Evolutionary conservation across 768 basidiomycete species (phyloP), one percentile per base, ranked within the genome.

Genomic region (Hortiboletus flavorubellus): DNA sequence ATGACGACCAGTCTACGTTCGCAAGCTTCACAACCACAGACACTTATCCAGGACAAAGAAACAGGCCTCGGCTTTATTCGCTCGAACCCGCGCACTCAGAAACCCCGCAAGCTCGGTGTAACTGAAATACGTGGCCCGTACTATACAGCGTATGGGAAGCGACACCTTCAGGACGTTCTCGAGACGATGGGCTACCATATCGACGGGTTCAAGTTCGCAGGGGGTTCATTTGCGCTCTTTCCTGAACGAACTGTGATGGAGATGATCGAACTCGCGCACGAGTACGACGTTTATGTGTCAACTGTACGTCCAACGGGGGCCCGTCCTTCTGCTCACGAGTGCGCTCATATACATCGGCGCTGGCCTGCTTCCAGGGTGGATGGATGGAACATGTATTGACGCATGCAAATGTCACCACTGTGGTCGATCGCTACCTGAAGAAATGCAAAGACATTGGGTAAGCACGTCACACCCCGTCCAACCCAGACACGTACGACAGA

Each of bases 41-140:
- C 33, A 0, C 59, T 61, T 46, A 40, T 53, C 46, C 60, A 53
- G 23, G 51, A 61, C 14, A 47, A 53, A 33, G 51, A 60, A 23
- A 35, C 51, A 8, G 58, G 60, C 18, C 33, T 62, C 1, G 59
- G 59, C 21, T 62, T 61, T 47, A 26, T 62, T 41, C 53, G 50
- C 12, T 69, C 59, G 14, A 66, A 44, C 30, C 72, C 67, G 14
- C 75, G 66, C 51, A 56, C 69, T 29, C 41, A 56, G 4, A 78
- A 78, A 56, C 68, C 72, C 8, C 73, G 75, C 29, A 59, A 60
- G 31, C 65, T 64, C n/a, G 73, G 77, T 6, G 54, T 76, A 30
- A 75, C 76, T 4, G 75, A 79, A 60, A 79, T 78, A 47, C 70
- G 77, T 14, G 76, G 77, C 11, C 75, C 76, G 1, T 79, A 77